These are phyloP conservation scores for Penicillium desertorum DNA, from an alignment of 495 filamentous ascomycete genomes.

Conservation along the genomic window DNA sequence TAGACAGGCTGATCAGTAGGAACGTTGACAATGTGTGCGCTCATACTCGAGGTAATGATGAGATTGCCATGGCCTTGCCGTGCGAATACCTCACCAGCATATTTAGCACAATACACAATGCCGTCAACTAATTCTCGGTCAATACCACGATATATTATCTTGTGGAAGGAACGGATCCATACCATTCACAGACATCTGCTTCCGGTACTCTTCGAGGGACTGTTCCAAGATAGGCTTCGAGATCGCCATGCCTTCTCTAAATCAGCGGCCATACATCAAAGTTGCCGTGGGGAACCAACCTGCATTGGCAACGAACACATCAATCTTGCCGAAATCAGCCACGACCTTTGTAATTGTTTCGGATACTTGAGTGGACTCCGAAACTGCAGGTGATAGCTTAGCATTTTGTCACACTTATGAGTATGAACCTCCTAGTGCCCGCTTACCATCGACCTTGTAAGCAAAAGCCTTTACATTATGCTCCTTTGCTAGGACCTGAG, in stretches of 20 bases:
- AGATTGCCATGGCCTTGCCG: conserved; percentile 58
- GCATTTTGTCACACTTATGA: background rate
- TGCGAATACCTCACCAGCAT: conserved; percentile 59
- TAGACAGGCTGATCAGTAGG: conserved; percentile 64
- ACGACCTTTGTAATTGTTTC: conserved; percentile 36
- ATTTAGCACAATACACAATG: conserved; percentile 36
- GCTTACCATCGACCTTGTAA: conserved; percentile 43
- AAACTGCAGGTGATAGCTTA: conserved; percentile 29
- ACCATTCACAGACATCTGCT: conserved; percentile 45
- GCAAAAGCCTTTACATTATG: conserved; percentile 38
- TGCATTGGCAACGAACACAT: conserved; percentile 50
- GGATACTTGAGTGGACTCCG: conserved; percentile 32
- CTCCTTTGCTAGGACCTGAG: conserved; percentile 28
- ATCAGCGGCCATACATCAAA: background rate
- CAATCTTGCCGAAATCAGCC: conserved; percentile 47
- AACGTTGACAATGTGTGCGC: conserved; percentile 72
- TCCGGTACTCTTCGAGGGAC: conserved; percentile 48
- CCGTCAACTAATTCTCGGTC: conserved; percentile 29
- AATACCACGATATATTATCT: background rate
- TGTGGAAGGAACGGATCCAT: conserved; percentile 3
- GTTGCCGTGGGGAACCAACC: conserved; percentile 6
- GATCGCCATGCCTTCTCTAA: conserved; percentile 46
- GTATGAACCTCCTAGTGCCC: no score
- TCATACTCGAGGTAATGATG: conserved; percentile 77
- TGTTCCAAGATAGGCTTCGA: conserved; percentile 50